These are phyloP conservation scores for Plasmodium inui DNA, from an alignment of 169 alveolate species.

Conservation along the genomic window DNA sequence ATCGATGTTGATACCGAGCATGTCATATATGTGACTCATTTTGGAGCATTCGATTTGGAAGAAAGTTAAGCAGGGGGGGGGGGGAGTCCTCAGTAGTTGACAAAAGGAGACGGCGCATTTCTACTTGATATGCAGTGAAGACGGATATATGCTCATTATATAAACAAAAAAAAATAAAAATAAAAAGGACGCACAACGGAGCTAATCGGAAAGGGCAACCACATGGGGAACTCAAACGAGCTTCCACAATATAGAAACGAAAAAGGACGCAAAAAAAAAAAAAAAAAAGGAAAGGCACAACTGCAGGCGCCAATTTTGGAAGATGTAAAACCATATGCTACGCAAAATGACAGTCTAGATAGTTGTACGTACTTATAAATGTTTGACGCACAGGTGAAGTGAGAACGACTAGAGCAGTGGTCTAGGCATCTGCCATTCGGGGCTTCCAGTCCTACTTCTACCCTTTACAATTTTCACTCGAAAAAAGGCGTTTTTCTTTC, in stretches of 20 bases:
- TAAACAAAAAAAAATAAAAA: not conserved
- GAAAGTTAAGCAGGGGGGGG: not conserved
- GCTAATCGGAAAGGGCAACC: not conserved
- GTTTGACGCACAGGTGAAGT: not conserved
- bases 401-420: not conserved
- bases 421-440: not conserved
- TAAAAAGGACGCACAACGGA: not conserved
- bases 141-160: not conserved
- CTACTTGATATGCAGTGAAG: not conserved
- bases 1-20: conserved; percentile 72
- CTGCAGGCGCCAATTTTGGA: not conserved
- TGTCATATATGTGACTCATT: conserved; percentile 75
- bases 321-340: not conserved
- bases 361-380: not conserved
- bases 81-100: not conserved
- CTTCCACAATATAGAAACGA: not conserved
- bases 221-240: not conserved
- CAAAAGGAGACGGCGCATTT: not conserved
- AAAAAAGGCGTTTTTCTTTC: not conserved
- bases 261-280: not conserved
- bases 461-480: not conserved
- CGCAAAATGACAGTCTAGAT: not conserved
- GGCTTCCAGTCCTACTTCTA: not conserved
- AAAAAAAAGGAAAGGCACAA: not conserved
- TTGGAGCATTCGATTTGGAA: not conserved